Base-by-base conservation (phyloP, 179 eudicot species). In the Silene vulgaris region DNA sequence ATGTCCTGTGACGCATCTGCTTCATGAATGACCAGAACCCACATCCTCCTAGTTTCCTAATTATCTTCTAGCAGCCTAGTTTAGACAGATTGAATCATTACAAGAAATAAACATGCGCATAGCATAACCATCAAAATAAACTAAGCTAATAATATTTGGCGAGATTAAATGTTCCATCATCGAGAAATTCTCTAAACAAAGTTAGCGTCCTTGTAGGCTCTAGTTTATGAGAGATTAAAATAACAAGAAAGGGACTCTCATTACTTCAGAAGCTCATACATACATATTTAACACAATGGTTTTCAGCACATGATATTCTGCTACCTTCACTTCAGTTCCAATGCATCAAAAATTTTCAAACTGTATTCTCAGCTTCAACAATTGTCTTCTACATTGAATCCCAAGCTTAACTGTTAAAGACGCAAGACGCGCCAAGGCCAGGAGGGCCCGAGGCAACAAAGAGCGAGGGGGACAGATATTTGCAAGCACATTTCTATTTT, bases 311-410 rank as follows among this genome's bases (percentile, higher is more conserved):
- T 50, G 40, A 52, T 71, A 71, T 17, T 9, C 43, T 21, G 37
- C 37, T 8, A 48, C 74, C 21, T 48, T 70, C 5, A 70, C 54
- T 70, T 50, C 74, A 70, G 37, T 70, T 68, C 29, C 28, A 40
- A 68, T 50, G 7, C 3, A 43, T 68, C 19, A 29, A 37, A 17
- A 40, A 6, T 8, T 13, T 37, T 40, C 72, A 68, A 40, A 20
- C 72, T 28, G 45, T 3, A 32, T 30, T 26, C 45, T 4, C 72
- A 68, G 57, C 56, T 37, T 68, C 56, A 68, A 68, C 8, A 32
- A 67, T 67, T 37, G 52, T 3, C 17, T 35, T 2, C 23, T 8
- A 64, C n/a, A 26, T 19, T 60, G 64, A 60, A 60, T 16, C 3
- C 14, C 56, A 50, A 2, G 56, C 16, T 9, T 50, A 50, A 11